Evolutionary conservation across 2,329 filamentous ascomycete species (phyloP).

Genomic region (Aspergillus viridinutans): DNA sequence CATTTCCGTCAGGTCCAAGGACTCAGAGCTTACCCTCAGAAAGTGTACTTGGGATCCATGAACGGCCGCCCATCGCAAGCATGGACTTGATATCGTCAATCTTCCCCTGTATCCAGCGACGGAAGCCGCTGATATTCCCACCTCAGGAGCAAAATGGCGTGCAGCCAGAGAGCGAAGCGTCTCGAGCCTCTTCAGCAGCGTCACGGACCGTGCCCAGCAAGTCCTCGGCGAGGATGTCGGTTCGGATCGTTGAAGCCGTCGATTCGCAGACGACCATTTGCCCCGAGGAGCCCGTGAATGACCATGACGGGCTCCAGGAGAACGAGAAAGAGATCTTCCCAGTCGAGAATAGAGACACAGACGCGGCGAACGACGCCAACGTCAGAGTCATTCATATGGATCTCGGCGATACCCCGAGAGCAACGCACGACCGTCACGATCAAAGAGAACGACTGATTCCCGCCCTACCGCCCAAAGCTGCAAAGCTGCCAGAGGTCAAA

Average conservation of each 20-base stretch:
- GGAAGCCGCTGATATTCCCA: neutral
- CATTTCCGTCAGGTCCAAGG: neutral
- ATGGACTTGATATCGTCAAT: neutral
- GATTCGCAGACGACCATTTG: slow-evolving; percentile 6
- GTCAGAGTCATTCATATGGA: neutral
- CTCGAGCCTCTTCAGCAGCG: neutral
- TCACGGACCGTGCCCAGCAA: neutral
- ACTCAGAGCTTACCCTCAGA: neutral
- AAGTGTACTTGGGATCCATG: neutral
- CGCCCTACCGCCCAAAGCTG: neutral
- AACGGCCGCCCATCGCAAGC: neutral
- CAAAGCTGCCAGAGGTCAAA: slow-evolving; percentile 11
- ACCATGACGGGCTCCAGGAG: neutral
- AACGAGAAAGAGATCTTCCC: neutral
- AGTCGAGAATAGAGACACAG: neutral
- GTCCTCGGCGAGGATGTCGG: slow-evolving; percentile 6
- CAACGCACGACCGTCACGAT: neutral
- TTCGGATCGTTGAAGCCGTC: slow-evolving; percentile 12
- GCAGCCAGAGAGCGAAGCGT: neutral
- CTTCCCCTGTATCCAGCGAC: neutral
- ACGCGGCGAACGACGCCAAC: neutral
- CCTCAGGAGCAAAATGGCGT: neutral
- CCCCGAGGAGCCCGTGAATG: neutral
- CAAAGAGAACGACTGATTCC: neutral
- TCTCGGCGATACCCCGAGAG: neutral